phyloP scores from a whole-genome alignment of 2,329 filamentous ascomycete genomes.

The Calonectria hongkongensis region DNA sequence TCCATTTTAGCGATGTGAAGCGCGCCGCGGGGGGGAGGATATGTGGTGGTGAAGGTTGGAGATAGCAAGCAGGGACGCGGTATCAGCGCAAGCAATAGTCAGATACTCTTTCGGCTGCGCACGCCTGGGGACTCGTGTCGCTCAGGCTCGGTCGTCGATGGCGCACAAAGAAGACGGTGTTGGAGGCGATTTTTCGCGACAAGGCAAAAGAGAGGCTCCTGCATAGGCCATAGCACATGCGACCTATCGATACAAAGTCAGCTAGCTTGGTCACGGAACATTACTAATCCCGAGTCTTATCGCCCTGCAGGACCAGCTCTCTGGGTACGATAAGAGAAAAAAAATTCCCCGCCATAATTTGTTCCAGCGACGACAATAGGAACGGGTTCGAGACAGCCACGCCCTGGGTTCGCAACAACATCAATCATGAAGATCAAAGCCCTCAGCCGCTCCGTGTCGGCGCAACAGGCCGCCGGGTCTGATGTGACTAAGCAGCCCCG shows the following conservation, averaged over 20 bases:
- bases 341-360: slow-evolving; percentile 55
- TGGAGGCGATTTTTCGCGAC: slow-evolving; percentile 51
- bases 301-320: slow-evolving; percentile 40
- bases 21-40: slow-evolving; percentile 36
- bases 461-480: slow-evolving; percentile 80
- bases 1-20: slow-evolving; percentile 58
- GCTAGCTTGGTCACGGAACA: slow-evolving; percentile 50
- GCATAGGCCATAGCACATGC: slow-evolving; percentile 48
- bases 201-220: slow-evolving; percentile 42
- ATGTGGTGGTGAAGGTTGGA: slow-evolving; percentile 17
- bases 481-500: slow-evolving; percentile 79
- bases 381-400: slow-evolving; percentile 25
- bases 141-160: slow-evolving; percentile 17
- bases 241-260: slow-evolving; percentile 42
- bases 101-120: slow-evolving; percentile 1
- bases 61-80: slow-evolving; percentile 32
- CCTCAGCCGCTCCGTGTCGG: slow-evolving; percentile 78
- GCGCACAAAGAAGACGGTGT: slow-evolving; percentile 34
- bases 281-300: slow-evolving; percentile 58
- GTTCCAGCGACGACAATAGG: slow-evolving; percentile 34
- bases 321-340: slow-evolving; percentile 55
- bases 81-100: slow-evolving; percentile 18
- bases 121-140: not conserved
- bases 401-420: slow-evolving; percentile 14
- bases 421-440: slow-evolving; percentile 76